These are phyloP conservation scores for Decorospora gaudefroyi DNA, from an alignment of 2,329 filamentous ascomycete species.

Conservation along the genomic window DNA sequence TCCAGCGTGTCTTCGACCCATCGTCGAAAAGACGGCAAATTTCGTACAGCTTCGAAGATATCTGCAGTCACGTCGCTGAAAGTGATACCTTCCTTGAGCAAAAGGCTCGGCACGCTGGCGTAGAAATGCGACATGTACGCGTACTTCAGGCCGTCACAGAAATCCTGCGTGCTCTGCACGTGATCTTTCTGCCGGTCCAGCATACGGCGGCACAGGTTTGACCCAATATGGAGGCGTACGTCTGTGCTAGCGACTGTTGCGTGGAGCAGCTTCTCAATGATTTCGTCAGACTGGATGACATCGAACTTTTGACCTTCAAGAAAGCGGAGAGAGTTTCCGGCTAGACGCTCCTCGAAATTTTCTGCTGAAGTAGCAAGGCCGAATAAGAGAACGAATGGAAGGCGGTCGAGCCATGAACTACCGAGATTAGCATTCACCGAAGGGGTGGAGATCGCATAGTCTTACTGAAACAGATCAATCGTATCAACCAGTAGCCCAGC, in stretches of 20 bases:
- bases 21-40: conserved; percentile 66
- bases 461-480: conserved; percentile 69
- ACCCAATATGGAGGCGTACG: conserved; percentile 65
- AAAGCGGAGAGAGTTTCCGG: conserved; percentile 68
- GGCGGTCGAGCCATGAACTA: conserved; percentile 71
- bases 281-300: conserved; percentile 71
- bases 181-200: conserved; percentile 76
- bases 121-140: conserved; percentile 87
- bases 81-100: conserved; percentile 54
- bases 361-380: conserved; percentile 82
- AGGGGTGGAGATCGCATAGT: conserved; percentile 4
- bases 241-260: conserved; percentile 64
- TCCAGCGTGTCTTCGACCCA: conserved; percentile 50
- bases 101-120: conserved; percentile 72
- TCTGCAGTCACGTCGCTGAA: conserved; percentile 57
- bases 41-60: conserved; percentile 70
- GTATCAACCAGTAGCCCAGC: conserved; percentile 71
- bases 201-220: conserved; percentile 64
- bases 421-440: conserved; percentile 25
- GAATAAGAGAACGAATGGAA: conserved; percentile 77
- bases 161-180: conserved; percentile 73
- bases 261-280: conserved; percentile 73
- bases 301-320: conserved; percentile 76
- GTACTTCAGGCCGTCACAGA: conserved; percentile 73
- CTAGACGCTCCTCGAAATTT: conserved; percentile 73